Base-by-base conservation (phyloP, 2,329 filamentous ascomycete species). In the Zasmidium cellare region DNA sequence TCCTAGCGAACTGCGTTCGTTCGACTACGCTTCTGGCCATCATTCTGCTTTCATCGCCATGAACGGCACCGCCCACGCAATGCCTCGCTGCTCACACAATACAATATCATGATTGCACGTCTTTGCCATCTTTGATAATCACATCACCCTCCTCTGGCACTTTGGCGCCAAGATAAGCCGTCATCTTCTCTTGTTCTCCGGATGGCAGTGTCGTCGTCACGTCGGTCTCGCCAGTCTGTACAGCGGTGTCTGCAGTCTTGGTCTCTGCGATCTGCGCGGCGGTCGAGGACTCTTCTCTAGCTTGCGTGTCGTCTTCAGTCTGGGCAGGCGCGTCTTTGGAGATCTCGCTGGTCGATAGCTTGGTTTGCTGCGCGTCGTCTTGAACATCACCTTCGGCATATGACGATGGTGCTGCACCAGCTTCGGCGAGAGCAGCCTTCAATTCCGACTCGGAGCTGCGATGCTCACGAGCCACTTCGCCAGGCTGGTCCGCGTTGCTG, bases 111-210 rank as follows among this genome's bases (percentile, higher is more conserved):
- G 23, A 20, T 22, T 38, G 46, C 25, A 28, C 31, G 24, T 67
- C 65, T 50, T 65, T 53, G 5, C 62, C 69, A 19, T 71, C 66
- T 54, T 66, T 66, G 19, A 73, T 65, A 5, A 72, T 65, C 14
- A 73, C 70, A 51, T 67, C 69, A 5, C 72, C 71, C 48, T 72
- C 68, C 24, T 71, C 65, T 2, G 57, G 60, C 9, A 69, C 71
- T 22, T 62, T 63, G 9, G 65, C 72, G 20, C 68, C 72, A 1
- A 70, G 58, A 57, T 62, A 68, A 20, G 67, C 59, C 38, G 69
- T 73, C 48, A 68, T 53, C 24, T 65, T 68, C 46, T 70, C 66
- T 23, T 64, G 53, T 20, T 67, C 65, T 6, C 66, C 69, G 7
- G 56, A 61, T 3, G 61, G 62, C 44, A 58, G 61, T 41, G 53